phyloP scores from a whole-genome alignment of 2,329 filamentous ascomycete species.

The Arachnomyces sp. region DNA sequence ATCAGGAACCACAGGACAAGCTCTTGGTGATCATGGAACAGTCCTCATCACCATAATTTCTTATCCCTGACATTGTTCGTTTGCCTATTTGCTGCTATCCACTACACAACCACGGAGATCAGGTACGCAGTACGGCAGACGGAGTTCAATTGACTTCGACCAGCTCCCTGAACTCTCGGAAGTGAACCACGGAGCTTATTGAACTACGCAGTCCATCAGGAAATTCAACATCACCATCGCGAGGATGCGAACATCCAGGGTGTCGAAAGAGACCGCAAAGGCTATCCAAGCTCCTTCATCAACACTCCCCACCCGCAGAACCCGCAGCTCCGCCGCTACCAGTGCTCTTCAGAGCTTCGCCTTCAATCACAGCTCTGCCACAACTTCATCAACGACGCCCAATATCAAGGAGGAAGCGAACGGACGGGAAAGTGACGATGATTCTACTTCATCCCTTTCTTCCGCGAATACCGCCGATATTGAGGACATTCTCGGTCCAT shows the following conservation, averaged over 20 bases:
- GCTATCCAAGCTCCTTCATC: slow-evolving; percentile 43
- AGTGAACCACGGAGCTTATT: too few relatives aligned
- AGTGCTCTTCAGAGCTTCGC: slow-evolving; percentile 22
- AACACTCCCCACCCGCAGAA: slow-evolving; percentile 32
- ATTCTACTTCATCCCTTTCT: slow-evolving; percentile 24
- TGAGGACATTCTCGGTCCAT: slow-evolving; percentile 44
- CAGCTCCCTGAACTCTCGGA: too few relatives aligned
- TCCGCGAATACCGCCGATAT: slow-evolving; percentile 43
- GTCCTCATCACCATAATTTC: too few relatives aligned
- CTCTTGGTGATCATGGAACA: too few relatives aligned
- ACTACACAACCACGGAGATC: too few relatives aligned
- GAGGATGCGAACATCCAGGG: slow-evolving; percentile 49
- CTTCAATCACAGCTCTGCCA: slow-evolving; percentile 14
- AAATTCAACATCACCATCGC: not conserved
- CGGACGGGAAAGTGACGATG: slow-evolving; percentile 18
- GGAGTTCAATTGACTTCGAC: too few relatives aligned
- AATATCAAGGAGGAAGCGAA: slow-evolving; percentile 25
- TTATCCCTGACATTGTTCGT: too few relatives aligned
- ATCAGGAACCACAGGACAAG: too few relatives aligned
- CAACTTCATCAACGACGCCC: slow-evolving; percentile 20
- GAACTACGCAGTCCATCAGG: too few relatives aligned
- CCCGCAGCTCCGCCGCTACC: slow-evolving; percentile 31
- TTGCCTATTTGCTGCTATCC: too few relatives aligned
- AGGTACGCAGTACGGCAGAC: too few relatives aligned
- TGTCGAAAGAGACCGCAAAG: slow-evolving; percentile 52